Conservation (phyloP, 352 stramenopile species). For the Elongisporangium prolatum region DNA sequence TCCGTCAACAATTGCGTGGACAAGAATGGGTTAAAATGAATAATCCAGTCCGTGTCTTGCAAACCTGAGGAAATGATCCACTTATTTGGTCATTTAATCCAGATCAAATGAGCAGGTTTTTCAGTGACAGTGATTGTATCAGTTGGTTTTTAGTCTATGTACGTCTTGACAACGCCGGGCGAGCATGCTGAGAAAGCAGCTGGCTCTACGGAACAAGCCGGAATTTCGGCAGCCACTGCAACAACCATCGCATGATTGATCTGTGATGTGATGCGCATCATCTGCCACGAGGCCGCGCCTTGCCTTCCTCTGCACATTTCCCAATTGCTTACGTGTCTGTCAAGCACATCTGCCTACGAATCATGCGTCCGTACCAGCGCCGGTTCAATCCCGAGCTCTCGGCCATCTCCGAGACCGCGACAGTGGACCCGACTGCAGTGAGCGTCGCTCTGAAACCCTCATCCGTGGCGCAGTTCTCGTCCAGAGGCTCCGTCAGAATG, state of each 20-base stretch:
- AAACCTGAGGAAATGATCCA: neutral
- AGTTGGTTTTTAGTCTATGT: neutral
- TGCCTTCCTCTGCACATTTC: neutral
- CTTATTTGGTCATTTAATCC: neutral
- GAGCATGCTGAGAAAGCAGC: neutral
- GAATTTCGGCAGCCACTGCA: neutral
- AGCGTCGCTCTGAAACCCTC: neutral
- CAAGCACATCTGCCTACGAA: neutral
- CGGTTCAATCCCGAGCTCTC: constrained; percentile 27
- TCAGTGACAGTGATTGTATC: too few species aligned
- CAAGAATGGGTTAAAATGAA: neutral
- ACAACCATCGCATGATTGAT: neutral
- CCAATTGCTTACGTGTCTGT: neutral
- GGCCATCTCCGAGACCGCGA: constrained; percentile 54
- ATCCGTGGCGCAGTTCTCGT: neutral
- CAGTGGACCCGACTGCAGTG: constrained; percentile 18
- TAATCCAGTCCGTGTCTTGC: neutral
- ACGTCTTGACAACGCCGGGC: neutral
- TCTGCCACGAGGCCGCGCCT: neutral
- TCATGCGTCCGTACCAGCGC: neutral
- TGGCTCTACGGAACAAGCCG: neutral
- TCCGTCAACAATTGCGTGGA: neutral
- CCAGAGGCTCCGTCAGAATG: neutral
- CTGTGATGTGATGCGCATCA: neutral
- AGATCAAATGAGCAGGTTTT: too few species aligned